Base-by-base conservation (phyloP, 2,329 filamentous ascomycete genomes). In the Colletotrichum cereale region DNA sequence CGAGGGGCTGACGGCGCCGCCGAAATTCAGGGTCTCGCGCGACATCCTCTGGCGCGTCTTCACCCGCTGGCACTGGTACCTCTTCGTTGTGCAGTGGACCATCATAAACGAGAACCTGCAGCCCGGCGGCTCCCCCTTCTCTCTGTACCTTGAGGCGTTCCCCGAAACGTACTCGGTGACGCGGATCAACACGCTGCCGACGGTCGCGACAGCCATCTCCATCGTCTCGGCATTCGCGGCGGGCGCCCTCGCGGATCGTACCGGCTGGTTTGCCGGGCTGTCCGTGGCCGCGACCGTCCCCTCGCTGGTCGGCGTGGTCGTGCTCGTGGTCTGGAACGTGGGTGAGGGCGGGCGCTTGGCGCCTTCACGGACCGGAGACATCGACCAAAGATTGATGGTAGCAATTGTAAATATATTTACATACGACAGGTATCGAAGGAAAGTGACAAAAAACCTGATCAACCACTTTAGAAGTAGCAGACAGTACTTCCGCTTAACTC, bases 111-210 rank as follows among this genome's bases (percentile, higher is more conserved):
- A 82, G 67, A 83, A 81, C 66, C 78, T 80, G 48, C 74, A 78
- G 21, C 77, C 79, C 12, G 75, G 76, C 18, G 77, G 77, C 0
- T 76, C 79, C n/a, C 81, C 81, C 0, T 84, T 84, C 68, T 80
- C 78, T 11, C 75, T 84, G 2, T 84, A 84, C 68, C 78, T 84
- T 52, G 82, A 81, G 73, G 81, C 80, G 31, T 79, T 82, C 36
- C 71, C 72, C 2, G 74, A 77, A 6, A 74, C 77, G 5, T 83
- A 84, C 73, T 83, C 82, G 1, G 76, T 84, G 21, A 78, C 79
- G 2, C 78, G 78, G 48, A 79, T 84, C 66, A 84, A 85, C 74
- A 83, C 80, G 0, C 74, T 84, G 7, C 82, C 82, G 8, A 84
- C 82, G 1, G 78, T 82, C 12, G 78, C 79, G 1, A 81, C 80